These are phyloP conservation scores for Simplicillium aogashimaense DNA, from an alignment of 2,329 filamentous ascomycete genomes.

Conservation along the genomic window DNA sequence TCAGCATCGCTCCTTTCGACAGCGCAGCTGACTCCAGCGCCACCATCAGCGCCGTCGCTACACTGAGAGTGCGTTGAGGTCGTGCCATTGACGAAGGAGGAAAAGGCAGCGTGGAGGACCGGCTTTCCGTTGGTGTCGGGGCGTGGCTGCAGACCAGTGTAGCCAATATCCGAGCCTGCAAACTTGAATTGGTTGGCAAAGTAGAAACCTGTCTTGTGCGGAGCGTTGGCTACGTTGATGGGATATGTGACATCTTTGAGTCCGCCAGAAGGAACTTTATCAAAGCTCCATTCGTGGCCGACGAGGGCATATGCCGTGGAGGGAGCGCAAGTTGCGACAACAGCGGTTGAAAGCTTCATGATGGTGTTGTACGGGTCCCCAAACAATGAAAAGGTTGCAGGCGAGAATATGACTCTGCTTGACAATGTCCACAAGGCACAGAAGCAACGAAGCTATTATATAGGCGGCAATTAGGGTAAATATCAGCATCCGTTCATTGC, in stretches of 20 bases:
- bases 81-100: conserved; percentile 10
- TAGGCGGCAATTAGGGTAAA: too few species aligned
- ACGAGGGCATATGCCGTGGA: background rate
- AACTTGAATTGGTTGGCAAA: conserved; percentile 14
- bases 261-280: background rate
- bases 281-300: background rate
- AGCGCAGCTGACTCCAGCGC: conserved; percentile 14
- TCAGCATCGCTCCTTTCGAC: conserved; percentile 5
- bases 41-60: conserved; percentile 14
- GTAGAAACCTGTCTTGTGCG: conserved; percentile 11
- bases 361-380: too few species aligned
- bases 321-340: background rate
- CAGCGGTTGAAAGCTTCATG: background rate
- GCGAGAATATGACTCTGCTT: too few species aligned
- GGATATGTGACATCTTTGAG: conserved; percentile 9
- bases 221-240: conserved; percentile 10
- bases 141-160: conserved; percentile 12
- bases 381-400: too few species aligned
- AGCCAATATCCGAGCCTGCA: conserved; percentile 5
- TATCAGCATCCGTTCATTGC: too few species aligned
- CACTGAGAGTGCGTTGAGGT: conserved; percentile 11
- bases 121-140: conserved; percentile 5
- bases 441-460: too few species aligned
- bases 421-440: too few species aligned
- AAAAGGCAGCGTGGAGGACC: conserved; percentile 12